phyloP scores from a whole-genome alignment of 176 grass and related monocot species.

The Eleusine indica region DNA sequence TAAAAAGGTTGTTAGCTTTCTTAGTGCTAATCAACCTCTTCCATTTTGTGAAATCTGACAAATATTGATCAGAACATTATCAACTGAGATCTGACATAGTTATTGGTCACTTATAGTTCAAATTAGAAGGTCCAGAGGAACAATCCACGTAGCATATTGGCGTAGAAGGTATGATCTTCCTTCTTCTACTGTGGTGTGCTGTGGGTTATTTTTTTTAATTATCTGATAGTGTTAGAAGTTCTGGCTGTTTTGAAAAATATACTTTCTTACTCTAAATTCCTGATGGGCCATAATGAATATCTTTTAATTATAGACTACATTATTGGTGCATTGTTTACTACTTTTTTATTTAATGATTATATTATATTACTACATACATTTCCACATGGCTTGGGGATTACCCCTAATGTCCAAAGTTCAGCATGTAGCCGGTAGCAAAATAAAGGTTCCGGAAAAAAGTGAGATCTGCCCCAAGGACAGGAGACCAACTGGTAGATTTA shows the following conservation, averaged over 20 bases:
- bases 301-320: conserved; percentile 7
- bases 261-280: conserved; percentile 7
- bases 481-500: conserved; percentile 59
- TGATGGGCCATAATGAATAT: conserved; percentile 6
- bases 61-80: conserved; percentile 17
- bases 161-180: conserved; percentile 26
- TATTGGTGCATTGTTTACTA: conserved; percentile 21
- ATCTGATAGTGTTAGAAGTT: conserved; percentile 16
- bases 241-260: background rate
- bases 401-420: conserved; percentile 16
- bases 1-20: background rate
- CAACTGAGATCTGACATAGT: background rate
- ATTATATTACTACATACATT: conserved; percentile 26
- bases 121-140: conserved; percentile 19
- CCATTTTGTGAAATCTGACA: conserved; percentile 9
- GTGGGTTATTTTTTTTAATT: background rate
- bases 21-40: conserved; percentile 19
- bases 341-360: conserved; percentile 22
- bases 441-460: conserved; percentile 47
- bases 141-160: conserved; percentile 32
- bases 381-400: conserved; percentile 27
- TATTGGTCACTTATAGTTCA: conserved; percentile 28
- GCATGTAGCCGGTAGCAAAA: conserved; percentile 16
- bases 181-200: background rate
- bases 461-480: conserved; percentile 54